Base-by-base conservation (phyloP, 2,329 filamentous ascomycete genomes). In the Berkeleyomyces rouxiae region DNA sequence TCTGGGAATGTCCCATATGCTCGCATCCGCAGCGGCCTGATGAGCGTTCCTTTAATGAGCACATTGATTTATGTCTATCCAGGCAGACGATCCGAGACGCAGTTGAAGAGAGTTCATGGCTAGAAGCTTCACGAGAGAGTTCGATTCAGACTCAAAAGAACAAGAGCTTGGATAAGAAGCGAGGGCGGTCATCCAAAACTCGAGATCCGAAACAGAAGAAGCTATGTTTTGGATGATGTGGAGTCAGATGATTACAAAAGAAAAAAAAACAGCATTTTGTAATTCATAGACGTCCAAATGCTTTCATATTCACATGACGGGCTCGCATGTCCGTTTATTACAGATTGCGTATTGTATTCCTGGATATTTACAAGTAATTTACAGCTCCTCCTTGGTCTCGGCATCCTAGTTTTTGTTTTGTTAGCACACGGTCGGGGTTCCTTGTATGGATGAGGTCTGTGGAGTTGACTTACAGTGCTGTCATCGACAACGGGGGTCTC, bases 11-110 rank as follows among this genome's bases (percentile, higher is more conserved):
- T 71, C 93, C 93, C 0, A 88, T 97, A 53, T 99, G 93, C 71
- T 74, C 76, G n/a, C 78, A 85, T 13, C 85, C 88, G 0, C 91
- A 96, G 69, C 69, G 77, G 0, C 82, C 90, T 0, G 80, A 92
- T 59, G 90, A 96, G 70, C 79, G 79, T 55, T 76, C 75, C 0
- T 95, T 97, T 74, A 99, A 99, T 67, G 82, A 87, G 63, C 93
- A 99, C 70, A 90, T 99, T 60, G 93, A 99, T 71, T 81, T 87
- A 7, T 99, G 93, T 71, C 79, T 99, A 1, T 96, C 91, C 0
- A 80, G 85, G 62, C 83, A 88, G 69, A 88, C 90, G 0, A 97
- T 99, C 68, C 86, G 86, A 55, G 89, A 96, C 68, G 86, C 83
- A 0, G 85, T 93, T 0, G 84, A 88, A 63, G 78, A 78, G 39